phyloP scores from a whole-genome alignment of 768 basidiomycete genomes.

The Mycena crocata region DNA sequence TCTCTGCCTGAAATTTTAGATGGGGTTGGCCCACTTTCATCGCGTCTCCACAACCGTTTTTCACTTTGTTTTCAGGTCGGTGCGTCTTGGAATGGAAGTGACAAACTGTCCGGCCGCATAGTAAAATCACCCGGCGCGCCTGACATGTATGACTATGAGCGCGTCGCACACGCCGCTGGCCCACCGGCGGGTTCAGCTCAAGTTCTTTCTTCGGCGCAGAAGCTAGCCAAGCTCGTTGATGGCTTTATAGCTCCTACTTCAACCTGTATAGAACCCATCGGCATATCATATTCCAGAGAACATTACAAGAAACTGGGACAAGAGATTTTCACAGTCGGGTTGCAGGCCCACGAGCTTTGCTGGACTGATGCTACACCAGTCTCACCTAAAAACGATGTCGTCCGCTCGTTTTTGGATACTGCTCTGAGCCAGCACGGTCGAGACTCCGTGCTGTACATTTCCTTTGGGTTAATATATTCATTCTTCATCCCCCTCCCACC shows the following conservation, averaged over 20 bases:
- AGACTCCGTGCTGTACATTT: slow-evolving; percentile 24
- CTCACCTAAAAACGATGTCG: slow-evolving; percentile 3
- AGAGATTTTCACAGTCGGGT: slow-evolving; percentile 19
- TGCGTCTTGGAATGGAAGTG: slow-evolving; percentile 18
- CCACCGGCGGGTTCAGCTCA: no score
- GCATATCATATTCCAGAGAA: slow-evolving; percentile 7
- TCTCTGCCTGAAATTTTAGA: slow-evolving; percentile 10
- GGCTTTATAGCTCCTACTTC: no score
- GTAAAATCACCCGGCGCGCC: no score
- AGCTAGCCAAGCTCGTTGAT: no score
- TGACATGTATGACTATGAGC: slow-evolving; percentile 31
- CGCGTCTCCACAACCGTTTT: neutral
- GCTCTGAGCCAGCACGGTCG: slow-evolving; percentile 11
- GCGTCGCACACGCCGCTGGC: slow-evolving; percentile 11
- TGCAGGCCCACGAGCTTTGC: slow-evolving; percentile 14
- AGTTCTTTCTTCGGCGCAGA: no score
- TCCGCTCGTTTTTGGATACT: slow-evolving; percentile 16
- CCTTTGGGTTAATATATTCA: slow-evolving; percentile 28
- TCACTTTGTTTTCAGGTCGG: neutral
- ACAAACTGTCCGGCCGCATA: slow-evolving; percentile 16
- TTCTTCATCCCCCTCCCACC: neutral
- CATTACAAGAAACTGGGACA: slow-evolving; percentile 13
- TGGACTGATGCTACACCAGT: neutral
- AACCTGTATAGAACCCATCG: slow-evolving; percentile 7
- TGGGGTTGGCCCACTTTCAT: neutral